These are phyloP conservation scores for Trametes sp. DNA, from an alignment of 1,284 basidiomycete species.

Conservation along the genomic window DNA sequence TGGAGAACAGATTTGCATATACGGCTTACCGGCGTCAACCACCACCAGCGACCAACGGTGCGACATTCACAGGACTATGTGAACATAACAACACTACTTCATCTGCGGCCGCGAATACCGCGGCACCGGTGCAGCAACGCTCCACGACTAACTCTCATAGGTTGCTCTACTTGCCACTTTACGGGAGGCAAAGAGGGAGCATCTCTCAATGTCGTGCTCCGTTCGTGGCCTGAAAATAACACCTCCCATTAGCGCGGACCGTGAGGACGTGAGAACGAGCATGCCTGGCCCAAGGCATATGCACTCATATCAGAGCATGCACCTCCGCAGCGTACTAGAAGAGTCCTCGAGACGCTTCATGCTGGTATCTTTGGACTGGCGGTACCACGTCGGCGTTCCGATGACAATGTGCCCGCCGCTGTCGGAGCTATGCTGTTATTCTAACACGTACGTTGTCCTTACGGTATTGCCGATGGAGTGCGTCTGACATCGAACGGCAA, in stretches of 20 bases:
- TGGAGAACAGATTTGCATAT: neutral
- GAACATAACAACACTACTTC: neutral
- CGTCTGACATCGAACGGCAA: too few species aligned
- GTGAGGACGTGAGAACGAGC: neutral
- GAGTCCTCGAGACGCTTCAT: neutral
- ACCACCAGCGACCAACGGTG: neutral
- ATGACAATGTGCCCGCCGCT: neutral
- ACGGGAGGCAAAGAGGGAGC: neutral
- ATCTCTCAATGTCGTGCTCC: neutral
- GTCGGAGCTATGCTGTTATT: slow-evolving; percentile 1
- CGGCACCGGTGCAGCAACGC: neutral
- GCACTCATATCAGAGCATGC: neutral
- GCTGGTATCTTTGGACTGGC: slow-evolving; percentile 2
- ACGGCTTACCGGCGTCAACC: neutral
- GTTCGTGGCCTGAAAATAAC: neutral
- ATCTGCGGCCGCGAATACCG: neutral
- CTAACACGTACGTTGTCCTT: neutral
- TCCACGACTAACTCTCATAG: too few species aligned
- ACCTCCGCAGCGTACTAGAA: neutral
- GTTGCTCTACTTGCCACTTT: too few species aligned
- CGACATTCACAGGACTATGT: neutral
- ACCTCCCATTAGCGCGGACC: neutral
- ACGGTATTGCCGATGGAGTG: neutral
- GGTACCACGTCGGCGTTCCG: slow-evolving; percentile 15
- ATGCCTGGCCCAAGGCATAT: neutral